phyloP scores from a whole-genome alignment of 495 filamentous ascomycete genomes.

The Penicillium alfredii region DNA sequence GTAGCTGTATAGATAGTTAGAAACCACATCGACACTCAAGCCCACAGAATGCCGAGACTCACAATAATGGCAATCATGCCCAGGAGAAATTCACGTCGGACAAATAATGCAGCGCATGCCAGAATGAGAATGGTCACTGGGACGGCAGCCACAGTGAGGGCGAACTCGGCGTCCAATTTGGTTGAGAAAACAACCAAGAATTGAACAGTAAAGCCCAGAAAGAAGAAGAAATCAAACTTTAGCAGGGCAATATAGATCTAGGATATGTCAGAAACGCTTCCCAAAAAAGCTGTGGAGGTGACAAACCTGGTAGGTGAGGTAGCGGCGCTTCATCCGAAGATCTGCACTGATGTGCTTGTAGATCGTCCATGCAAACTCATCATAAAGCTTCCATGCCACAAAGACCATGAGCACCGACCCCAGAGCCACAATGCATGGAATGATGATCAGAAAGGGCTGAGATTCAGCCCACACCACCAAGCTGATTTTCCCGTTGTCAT shows the following conservation, averaged over 20 bases:
- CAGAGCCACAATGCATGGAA: slow-evolving; percentile 76
- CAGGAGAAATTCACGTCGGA: slow-evolving; percentile 69
- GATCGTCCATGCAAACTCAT: slow-evolving; percentile 98
- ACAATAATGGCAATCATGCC: slow-evolving; percentile 75
- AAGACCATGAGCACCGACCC: slow-evolving; percentile 65
- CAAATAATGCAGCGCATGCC: slow-evolving; percentile 74
- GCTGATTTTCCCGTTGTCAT: slow-evolving; percentile 26
- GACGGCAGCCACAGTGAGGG: slow-evolving; percentile 79
- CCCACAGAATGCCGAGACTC: slow-evolving; percentile 25
- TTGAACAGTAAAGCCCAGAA: slow-evolving; percentile 95
- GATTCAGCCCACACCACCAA: slow-evolving; percentile 57
- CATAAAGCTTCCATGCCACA: slow-evolving; percentile 89
- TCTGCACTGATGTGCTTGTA: slow-evolving; percentile 99
- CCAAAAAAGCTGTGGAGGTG: neutral
- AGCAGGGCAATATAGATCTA: slow-evolving; percentile 96
- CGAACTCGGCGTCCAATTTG: slow-evolving; percentile 66
- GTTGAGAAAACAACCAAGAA: slow-evolving; percentile 86
- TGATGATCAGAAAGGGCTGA: slow-evolving; percentile 73
- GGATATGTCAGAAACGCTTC: slow-evolving; percentile 21
- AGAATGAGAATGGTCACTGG: slow-evolving; percentile 87
- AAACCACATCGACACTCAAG: neutral
- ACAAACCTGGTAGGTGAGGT: slow-evolving; percentile 89
- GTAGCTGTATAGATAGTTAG: slow-evolving; percentile 41
- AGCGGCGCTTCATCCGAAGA: slow-evolving; percentile 91
- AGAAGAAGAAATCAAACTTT: slow-evolving; percentile 99